A percentile compares a stretch with the other conserved stretches of the same genome.
Conservation (phyloP, 2,329 filamentous ascomycete genomes). For the Shiraia sp. region DNA sequence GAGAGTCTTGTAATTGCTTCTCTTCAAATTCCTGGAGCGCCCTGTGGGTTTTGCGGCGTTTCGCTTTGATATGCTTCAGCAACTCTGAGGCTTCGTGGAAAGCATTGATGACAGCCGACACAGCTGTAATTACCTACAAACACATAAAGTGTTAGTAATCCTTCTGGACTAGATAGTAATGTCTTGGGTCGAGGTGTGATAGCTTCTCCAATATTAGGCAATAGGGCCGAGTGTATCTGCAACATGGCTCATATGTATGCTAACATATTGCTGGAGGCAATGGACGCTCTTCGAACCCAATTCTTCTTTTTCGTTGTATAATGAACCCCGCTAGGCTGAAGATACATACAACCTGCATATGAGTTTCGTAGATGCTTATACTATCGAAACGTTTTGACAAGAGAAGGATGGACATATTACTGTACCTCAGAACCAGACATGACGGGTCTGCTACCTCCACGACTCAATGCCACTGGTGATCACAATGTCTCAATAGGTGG, state of each 20-base stretch:
- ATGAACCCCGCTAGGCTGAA: no score
- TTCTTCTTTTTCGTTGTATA: no score
- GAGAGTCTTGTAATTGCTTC: constrained; percentile 44
- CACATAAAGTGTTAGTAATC: no score
- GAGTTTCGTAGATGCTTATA: background rate
- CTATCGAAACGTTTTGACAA: no score
- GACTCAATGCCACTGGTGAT: no score
- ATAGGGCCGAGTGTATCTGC: no score
- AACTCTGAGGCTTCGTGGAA: constrained; percentile 49
- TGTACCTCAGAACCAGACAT: constrained; percentile 39
- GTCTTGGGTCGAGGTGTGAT: no score
- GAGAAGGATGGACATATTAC: background rate
- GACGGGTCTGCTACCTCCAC: background rate
- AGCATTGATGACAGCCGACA: constrained; percentile 48
- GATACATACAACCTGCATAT: background rate
- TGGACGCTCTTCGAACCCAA: no score
- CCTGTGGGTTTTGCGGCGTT: constrained; percentile 33
- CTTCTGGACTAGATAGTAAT: no score
- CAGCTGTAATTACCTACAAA: constrained; percentile 44
- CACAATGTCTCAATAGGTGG: background rate
- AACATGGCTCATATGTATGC: no score
- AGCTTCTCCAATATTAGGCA: no score
- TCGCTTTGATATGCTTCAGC: constrained; percentile 41
- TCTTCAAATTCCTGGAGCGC: constrained; percentile 39
- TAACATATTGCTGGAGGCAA: no score